A percentile compares a stretch with the other conserved stretches of the same genome.
These are phyloP conservation scores for Exutisphaerella laricina DNA, from an alignment of 2,329 filamentous ascomycete genomes.

Conservation along the genomic window DNA sequence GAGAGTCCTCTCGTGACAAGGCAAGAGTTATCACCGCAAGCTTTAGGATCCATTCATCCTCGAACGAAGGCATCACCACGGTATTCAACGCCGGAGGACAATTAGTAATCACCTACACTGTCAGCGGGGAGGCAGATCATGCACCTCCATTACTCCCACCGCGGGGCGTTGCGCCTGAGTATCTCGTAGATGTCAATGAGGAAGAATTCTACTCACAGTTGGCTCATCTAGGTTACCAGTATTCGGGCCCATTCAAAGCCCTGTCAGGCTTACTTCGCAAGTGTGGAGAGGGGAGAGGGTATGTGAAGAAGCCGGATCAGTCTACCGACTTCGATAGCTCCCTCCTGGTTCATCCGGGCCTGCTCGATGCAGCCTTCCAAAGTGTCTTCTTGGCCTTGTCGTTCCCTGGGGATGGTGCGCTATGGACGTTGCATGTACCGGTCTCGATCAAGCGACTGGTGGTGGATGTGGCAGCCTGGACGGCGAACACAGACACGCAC, in stretches of 20 bases:
- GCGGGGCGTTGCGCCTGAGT: neutral
- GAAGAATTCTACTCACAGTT: constrained; percentile 6
- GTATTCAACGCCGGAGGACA: neutral
- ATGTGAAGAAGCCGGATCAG: constrained; percentile 1
- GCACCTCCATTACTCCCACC: neutral
- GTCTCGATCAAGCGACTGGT: neutral
- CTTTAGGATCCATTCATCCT: neutral
- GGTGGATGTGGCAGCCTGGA: neutral
- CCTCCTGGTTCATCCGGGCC: neutral
- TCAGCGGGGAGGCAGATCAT: neutral
- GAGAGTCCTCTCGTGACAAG: too few species aligned
- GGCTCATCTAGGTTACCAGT: constrained; percentile 5
- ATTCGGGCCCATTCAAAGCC: neutral
- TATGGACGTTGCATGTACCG: neutral
- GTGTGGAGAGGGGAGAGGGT: neutral
- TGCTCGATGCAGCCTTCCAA: constrained; percentile 1
- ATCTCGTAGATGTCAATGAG: constrained; percentile 6
- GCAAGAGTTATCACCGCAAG: neutral
- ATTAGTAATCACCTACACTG: neutral
- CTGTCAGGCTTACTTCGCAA: neutral
- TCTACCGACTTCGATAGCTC: constrained; percentile 1
- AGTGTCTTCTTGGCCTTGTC: neutral
- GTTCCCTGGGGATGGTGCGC: neutral
- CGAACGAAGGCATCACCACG: neutral
- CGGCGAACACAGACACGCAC: neutral